A percentile compares a stretch with the other conserved stretches of the same genome.
Evolutionary conservation across 495 filamentous ascomycete genomes (phyloP).

Genomic region (Penicillium fimorum): DNA sequence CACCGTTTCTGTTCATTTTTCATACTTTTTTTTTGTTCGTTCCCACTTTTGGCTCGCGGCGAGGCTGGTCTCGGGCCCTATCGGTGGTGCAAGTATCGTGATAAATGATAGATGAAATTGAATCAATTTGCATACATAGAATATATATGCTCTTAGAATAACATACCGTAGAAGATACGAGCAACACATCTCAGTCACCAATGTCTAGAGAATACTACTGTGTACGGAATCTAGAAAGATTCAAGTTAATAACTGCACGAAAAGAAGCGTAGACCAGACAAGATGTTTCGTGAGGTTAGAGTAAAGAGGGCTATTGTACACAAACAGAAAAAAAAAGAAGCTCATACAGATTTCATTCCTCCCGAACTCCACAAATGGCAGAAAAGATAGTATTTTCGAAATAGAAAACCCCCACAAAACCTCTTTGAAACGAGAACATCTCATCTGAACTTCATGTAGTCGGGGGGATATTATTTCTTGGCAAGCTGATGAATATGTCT

Average conservation of each 20-base stretch:
- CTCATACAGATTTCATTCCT: slow-evolving; percentile 14
- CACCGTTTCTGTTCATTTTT: slow-evolving; percentile 1
- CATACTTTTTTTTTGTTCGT: not conserved
- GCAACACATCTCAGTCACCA: not conserved
- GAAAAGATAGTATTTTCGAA: slow-evolving; percentile 1
- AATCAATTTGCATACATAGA: slow-evolving; percentile 3
- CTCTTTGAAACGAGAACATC: slow-evolving; percentile 6
- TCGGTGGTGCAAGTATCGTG: not conserved
- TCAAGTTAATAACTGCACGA: not conserved
- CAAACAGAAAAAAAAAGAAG: slow-evolving; percentile 7
- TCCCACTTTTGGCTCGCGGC: not conserved
- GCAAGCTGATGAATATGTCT: slow-evolving; percentile 47
- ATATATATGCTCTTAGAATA: not conserved
- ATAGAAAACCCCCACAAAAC: slow-evolving; percentile 11
- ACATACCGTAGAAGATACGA: not conserved
- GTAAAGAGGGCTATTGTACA: slow-evolving; percentile 20
- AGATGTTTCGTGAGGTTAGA: slow-evolving; percentile 5
- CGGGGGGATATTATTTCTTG: slow-evolving; percentile 23
- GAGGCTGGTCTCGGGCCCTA: not conserved
- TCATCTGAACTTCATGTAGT: not conserved
- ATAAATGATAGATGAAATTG: slow-evolving; percentile 8
- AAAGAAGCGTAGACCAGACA: slow-evolving; percentile 1
- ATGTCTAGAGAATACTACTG: not conserved
- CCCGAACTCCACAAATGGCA: slow-evolving; percentile 17
- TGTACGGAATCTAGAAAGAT: not conserved